Evolutionary conservation across 2,329 filamentous ascomycete genomes (phyloP).

Genomic region (Calonectria leucothoes): DNA sequence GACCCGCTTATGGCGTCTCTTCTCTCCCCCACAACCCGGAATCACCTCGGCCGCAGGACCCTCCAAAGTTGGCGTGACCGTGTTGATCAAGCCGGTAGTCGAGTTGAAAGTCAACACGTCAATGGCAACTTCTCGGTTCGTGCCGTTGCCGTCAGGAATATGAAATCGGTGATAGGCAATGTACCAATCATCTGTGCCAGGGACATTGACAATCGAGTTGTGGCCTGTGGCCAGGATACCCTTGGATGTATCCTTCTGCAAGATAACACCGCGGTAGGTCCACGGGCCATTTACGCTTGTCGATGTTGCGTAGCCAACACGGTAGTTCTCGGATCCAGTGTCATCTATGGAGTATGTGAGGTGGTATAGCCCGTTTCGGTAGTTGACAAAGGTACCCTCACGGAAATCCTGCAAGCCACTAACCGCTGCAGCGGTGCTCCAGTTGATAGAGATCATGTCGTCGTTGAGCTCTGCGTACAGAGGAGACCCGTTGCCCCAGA

Average conservation of each 20-base stretch:
- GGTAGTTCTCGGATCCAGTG: conserved; percentile 58
- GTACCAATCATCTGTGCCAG: conserved; percentile 61
- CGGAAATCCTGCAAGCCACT: conserved; percentile 55
- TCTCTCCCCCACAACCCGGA: conserved; percentile 11
- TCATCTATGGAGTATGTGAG: conserved; percentile 61
- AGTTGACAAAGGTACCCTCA: conserved; percentile 55
- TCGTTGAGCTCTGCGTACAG: conserved; percentile 56
- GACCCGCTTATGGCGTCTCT: not conserved
- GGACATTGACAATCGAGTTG: conserved; percentile 58
- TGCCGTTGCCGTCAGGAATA: conserved; percentile 58
- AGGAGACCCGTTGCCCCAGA: conserved; percentile 66
- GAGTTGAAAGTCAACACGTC: conserved; percentile 53
- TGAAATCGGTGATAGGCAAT: conserved; percentile 61
- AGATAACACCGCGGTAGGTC: conserved; percentile 56
- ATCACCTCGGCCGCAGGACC: conserved; percentile 12
- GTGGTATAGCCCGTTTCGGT: conserved; percentile 58
- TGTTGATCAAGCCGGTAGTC: conserved; percentile 50
- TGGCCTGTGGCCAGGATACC: conserved; percentile 60
- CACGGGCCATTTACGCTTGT: conserved; percentile 53
- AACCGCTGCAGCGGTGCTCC: conserved; percentile 46
- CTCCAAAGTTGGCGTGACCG: conserved; percentile 44
- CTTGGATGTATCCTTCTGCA: conserved; percentile 53
- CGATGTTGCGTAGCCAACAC: conserved; percentile 59
- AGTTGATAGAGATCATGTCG: conserved; percentile 58
- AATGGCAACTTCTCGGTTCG: conserved; percentile 55